A percentile compares a stretch with the other conserved stretches of the same genome.
These are phyloP conservation scores for Naganishia vaughanmartiniae DNA, from an alignment of 768 basidiomycete species.

Conservation along the genomic window DNA sequence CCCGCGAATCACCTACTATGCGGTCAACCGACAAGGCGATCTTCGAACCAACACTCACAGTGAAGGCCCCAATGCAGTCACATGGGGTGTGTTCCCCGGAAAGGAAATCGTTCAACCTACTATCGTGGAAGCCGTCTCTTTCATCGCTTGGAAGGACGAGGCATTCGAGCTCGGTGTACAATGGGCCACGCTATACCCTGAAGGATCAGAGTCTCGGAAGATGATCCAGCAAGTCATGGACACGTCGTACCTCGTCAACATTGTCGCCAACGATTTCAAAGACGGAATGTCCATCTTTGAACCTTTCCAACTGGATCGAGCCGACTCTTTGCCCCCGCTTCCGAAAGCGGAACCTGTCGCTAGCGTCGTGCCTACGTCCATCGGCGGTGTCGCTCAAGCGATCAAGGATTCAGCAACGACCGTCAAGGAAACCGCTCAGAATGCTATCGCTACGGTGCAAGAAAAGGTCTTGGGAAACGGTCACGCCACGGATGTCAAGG, in stretches of 20 bases:
- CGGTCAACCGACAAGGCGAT: constrained; percentile 93
- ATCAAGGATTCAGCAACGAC: constrained; percentile 17
- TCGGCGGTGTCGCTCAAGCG: constrained; percentile 2
- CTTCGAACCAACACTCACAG: constrained; percentile 90
- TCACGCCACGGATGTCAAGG: not conserved
- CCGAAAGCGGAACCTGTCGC: not conserved
- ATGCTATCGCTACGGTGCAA: constrained; percentile 7
- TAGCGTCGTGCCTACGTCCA: not conserved
- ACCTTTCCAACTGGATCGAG: constrained; percentile 61
- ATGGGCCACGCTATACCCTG: constrained; percentile 84
- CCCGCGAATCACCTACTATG: constrained; percentile 88
- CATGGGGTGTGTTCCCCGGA: constrained; percentile 96
- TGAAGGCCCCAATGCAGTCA: constrained; percentile 96
- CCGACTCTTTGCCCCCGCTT: constrained; percentile 15
- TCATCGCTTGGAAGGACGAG: constrained; percentile 99
- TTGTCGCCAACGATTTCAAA: constrained; percentile 95
- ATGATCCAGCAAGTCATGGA: constrained; percentile 78
- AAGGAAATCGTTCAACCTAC: constrained; percentile 96
- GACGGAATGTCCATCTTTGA: constrained; percentile 76
- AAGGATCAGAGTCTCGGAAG: constrained; percentile 68
- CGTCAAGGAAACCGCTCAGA: constrained; percentile 14
- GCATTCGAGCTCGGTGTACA: constrained; percentile 87
- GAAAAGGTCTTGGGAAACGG: constrained; percentile 16
- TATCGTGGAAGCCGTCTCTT: constrained; percentile 93
- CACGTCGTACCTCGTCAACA: constrained; percentile 79